Percentiles rank a stretch among this genome's conserved stretches.
Conservation (phyloP, 495 filamentous ascomycete genomes). For the Penicillium crystallinum region DNA sequence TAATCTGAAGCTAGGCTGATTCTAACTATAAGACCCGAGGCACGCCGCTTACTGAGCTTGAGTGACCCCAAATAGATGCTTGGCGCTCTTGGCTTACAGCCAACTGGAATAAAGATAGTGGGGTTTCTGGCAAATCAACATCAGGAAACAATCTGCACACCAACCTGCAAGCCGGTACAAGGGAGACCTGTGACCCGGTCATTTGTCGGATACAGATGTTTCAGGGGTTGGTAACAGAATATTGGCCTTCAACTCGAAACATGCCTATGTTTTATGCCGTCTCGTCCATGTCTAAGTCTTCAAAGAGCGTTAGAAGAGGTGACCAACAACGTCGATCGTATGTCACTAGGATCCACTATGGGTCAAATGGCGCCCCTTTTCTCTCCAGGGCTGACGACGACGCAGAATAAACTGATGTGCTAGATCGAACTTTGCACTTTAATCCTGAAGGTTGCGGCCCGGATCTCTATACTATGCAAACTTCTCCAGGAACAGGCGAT, state of each 20-base stretch:
- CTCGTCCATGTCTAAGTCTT: background rate
- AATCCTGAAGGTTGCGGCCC: background rate
- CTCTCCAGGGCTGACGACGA: slow-evolving; percentile 19
- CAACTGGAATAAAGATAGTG: background rate
- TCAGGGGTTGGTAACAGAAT: background rate
- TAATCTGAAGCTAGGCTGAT: slow-evolving; percentile 1
- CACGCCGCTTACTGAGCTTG: background rate
- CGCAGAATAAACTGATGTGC: background rate
- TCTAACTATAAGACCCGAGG: background rate
- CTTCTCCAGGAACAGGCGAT: background rate
- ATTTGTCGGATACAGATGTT: background rate
- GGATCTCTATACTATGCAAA: background rate
- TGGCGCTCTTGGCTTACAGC: background rate
- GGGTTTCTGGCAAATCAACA: background rate
- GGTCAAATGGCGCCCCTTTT: background rate
- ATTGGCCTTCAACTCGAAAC: background rate
- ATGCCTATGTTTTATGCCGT: background rate
- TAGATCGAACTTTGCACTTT: background rate
- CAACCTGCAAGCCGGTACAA: no score
- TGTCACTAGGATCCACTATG: slow-evolving; percentile 15
- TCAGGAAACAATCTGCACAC: slow-evolving; percentile 1
- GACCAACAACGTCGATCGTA: slow-evolving; percentile 2
- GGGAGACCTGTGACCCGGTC: no score
- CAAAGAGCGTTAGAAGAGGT: background rate
- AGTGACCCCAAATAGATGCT: background rate